phyloP scores from a whole-genome alignment of 2,329 filamentous ascomycete species.

The Monosporascus sp. region DNA sequence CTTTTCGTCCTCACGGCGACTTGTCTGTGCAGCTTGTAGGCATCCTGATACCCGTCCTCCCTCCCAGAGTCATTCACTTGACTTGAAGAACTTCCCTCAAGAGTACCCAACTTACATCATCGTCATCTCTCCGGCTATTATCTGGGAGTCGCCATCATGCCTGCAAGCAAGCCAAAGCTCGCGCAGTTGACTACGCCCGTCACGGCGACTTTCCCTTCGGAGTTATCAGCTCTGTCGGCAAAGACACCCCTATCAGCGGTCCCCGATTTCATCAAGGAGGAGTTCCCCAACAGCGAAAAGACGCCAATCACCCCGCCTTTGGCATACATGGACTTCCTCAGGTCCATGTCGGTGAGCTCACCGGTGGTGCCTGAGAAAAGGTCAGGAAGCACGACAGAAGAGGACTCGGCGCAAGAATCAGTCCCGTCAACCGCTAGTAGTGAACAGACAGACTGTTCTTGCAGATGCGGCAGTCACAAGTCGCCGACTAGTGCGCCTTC shows the following conservation, averaged over 20 bases:
- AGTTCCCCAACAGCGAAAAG: slow-evolving; percentile 54
- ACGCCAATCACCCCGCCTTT: slow-evolving; percentile 88
- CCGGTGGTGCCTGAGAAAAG: slow-evolving; percentile 54
- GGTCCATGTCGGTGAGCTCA: slow-evolving; percentile 70
- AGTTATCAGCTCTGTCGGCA: slow-evolving; percentile 56
- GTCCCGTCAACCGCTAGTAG: slow-evolving; percentile 52
- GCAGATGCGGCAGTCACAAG: slow-evolving; percentile 49
- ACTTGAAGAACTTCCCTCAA: slow-evolving; percentile 26
- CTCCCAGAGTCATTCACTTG: slow-evolving; percentile 39
- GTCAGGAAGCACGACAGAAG: slow-evolving; percentile 45
- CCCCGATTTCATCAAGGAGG: slow-evolving; percentile 60
- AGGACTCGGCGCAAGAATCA: slow-evolving; percentile 36
- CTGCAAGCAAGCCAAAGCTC: slow-evolving; percentile 53
- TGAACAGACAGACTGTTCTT: slow-evolving; percentile 50
- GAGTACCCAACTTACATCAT: slow-evolving; percentile 8
- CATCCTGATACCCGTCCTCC: slow-evolving; percentile 18
- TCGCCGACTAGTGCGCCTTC: slow-evolving; percentile 39
- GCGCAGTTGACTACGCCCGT: slow-evolving; percentile 57
- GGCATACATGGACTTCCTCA: slow-evolving; percentile 91
- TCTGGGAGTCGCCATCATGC: slow-evolving; percentile 34
- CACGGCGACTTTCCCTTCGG: slow-evolving; percentile 57
- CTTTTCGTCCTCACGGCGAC: slow-evolving; percentile 26
- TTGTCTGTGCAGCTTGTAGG: slow-evolving; percentile 32
- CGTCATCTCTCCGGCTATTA: slow-evolving; percentile 4
- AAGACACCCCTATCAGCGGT: slow-evolving; percentile 62